Evolutionary conservation across 2,329 filamentous ascomycete genomes (phyloP), one percentile per base, ranked within the genome.

Genomic region (Aureobasidium mangrovei): DNA sequence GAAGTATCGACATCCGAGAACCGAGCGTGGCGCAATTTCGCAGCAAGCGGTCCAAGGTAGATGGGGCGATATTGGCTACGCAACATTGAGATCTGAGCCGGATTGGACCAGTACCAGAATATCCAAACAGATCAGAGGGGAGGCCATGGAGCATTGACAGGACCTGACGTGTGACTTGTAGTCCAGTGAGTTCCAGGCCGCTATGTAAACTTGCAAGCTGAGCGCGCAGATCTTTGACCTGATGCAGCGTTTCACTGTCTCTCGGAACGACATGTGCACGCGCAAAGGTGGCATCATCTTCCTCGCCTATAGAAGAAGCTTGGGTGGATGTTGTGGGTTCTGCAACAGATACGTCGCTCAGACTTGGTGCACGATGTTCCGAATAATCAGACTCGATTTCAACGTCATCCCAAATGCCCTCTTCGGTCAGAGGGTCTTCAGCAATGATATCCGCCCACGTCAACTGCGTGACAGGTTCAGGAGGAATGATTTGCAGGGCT

Each of bases 121-220:
- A 59, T 7, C 60, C 54, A 62, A 91, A 95, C 1, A 95, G 65
- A 1, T 82, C 84, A 2, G 86, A 91, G 4, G 83, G 79, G 3
- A 93, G 72, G 0, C 91, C 91, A 53, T 82, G 80, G 0, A 97
- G 77, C 88, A 96, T 94, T 62, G 88, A 91, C 0, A 96, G 73
- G 0, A 82, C 80, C 64, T 97, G 90, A 45, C 89, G 81, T 28
- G 91, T 72, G 8, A 84, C 74, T 59, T 91, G 83, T 1, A 86
- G 73, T 65, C 95, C 91, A 0, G 85, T 80, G 4, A 91, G 73
- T 12, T 58, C 57, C 29, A 38, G 26, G 1, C 32, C 36, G 3
- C 28, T 28, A 31, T 26, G 53, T 24, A 36, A 26, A 18, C 33
- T 39, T 18, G 43, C 32, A 26, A 53, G 31, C 6, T 27, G 32